Conservation (phyloP, 805 yeast genomes). For the Teunomyces kruisii region DNA sequence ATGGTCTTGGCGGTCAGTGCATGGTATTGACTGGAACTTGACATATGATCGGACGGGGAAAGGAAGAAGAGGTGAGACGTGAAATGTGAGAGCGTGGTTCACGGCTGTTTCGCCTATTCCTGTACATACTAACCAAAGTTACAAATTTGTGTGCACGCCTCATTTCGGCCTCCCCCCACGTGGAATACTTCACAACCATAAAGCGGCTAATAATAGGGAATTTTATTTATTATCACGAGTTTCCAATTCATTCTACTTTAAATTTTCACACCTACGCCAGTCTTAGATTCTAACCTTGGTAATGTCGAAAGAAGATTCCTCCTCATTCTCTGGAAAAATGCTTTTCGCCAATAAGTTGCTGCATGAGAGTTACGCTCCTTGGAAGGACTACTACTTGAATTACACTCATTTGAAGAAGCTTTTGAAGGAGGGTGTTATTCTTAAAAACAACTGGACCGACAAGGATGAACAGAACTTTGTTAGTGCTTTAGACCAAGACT, state of each 20-base stretch:
- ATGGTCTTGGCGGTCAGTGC: too few relatives aligned
- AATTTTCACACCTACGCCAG: not conserved
- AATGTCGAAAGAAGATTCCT: constrained; percentile 4
- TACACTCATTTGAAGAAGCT: constrained; percentile 66
- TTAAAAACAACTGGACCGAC: constrained; percentile 58
- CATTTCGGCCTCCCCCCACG: constrained; percentile 1
- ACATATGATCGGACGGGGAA: too few relatives aligned
- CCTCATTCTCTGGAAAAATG: constrained; percentile 46
- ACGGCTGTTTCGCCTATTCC: not conserved
- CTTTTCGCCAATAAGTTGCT: constrained; percentile 82
- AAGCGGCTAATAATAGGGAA: not conserved
- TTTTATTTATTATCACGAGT: constrained; percentile 3
- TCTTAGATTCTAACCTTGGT: not conserved
- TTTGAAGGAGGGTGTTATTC: constrained; percentile 63
- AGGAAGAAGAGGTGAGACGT: too few relatives aligned
- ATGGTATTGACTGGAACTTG: too few relatives aligned
- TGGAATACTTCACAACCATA: not conserved
- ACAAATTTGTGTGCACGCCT: not conserved
- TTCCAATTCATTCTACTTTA: not conserved
- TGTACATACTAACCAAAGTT: not conserved
- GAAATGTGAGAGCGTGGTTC: too few relatives aligned
- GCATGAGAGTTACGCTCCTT: constrained; percentile 80
- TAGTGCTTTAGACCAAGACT: constrained; percentile 60
- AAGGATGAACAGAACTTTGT: constrained; percentile 72
- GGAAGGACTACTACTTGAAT: constrained; percentile 74